These are phyloP conservation scores for Paradendryphiella salina DNA, from an alignment of 2,329 filamentous ascomycete species.

Conservation along the genomic window DNA sequence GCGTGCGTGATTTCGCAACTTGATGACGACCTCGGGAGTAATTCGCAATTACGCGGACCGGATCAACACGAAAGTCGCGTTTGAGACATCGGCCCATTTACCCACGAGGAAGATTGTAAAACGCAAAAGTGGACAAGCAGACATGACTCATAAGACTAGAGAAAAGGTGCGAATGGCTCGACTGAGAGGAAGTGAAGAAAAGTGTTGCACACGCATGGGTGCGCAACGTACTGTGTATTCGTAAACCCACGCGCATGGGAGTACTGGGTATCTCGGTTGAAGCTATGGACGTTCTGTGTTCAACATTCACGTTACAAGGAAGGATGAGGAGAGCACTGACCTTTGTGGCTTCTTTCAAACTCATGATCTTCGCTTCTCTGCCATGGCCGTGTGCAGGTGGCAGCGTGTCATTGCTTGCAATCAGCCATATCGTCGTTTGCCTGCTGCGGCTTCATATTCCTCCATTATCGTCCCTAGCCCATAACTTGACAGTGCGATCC, in stretches of 20 bases:
- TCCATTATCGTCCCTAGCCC: conserved; percentile 71
- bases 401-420: neutral
- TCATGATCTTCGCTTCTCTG: conserved; percentile 5
- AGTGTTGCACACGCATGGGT: neutral
- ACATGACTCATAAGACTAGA: conserved; percentile 1
- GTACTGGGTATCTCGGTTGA: conserved; percentile 23
- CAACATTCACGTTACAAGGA: conserved; percentile 13
- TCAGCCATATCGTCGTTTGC: neutral
- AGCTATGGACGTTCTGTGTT: conserved; percentile 20
- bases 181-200: conserved; percentile 3
- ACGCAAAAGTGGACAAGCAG: conserved; percentile 1
- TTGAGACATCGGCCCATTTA: conserved; percentile 4
- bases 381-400: neutral
- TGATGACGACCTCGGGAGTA: conserved; percentile 7
- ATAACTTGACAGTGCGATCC: conserved; percentile 93
- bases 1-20: conserved; percentile 5
- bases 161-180: conserved; percentile 3
- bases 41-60: neutral
- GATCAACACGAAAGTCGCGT: neutral
- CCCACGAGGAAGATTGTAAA: neutral
- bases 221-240: conserved; percentile 11
- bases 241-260: conserved; percentile 13
- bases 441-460: conserved; percentile 33
- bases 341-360: conserved; percentile 12
- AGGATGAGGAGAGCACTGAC: conserved; percentile 15